These are phyloP conservation scores for Gamarada debralockiae DNA, from an alignment of 495 filamentous ascomycete genomes.

Conservation along the genomic window DNA sequence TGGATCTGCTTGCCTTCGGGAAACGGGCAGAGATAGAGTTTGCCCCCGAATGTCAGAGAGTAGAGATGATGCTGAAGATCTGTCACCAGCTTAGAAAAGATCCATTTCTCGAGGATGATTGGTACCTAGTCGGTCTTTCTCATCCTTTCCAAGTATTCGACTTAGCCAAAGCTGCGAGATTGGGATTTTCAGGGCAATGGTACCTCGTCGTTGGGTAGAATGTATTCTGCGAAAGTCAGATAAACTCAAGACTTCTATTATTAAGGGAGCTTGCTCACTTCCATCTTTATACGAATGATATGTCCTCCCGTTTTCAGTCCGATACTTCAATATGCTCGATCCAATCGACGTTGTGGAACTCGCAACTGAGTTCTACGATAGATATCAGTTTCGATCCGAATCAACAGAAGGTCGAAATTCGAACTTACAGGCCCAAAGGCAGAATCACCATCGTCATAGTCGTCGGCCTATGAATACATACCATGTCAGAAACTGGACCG, in stretches of 20 bases:
- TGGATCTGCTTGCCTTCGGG: constrained; percentile 9
- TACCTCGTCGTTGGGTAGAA: not conserved
- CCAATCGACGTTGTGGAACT: constrained; percentile 22
- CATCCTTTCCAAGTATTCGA: not conserved
- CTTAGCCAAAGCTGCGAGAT: too few species aligned
- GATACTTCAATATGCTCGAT: constrained; percentile 28
- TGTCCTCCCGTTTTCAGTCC: constrained; percentile 28
- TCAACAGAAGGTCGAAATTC: not conserved
- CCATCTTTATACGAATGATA: constrained; percentile 34
- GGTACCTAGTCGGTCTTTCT: not conserved
- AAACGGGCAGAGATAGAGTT: constrained; percentile 38
- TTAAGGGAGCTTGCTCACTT: constrained; percentile 19
- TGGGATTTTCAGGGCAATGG: not conserved
- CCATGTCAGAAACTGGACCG: too few species aligned
- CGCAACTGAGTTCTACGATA: not conserved
- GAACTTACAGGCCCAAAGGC: not conserved
- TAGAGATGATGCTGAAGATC: constrained; percentile 50
- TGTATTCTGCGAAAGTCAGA: not conserved
- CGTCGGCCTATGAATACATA: not conserved
- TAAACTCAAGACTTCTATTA: not conserved
- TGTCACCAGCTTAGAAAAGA: constrained; percentile 16
- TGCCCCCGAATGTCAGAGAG: constrained; percentile 37
- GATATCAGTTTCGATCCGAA: not conserved
- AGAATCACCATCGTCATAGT: not conserved
- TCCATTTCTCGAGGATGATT: not conserved